These are phyloP conservation scores for Populus hybrid DNA, from an alignment of 441 rosid genomes.

Conservation along the genomic window DNA sequence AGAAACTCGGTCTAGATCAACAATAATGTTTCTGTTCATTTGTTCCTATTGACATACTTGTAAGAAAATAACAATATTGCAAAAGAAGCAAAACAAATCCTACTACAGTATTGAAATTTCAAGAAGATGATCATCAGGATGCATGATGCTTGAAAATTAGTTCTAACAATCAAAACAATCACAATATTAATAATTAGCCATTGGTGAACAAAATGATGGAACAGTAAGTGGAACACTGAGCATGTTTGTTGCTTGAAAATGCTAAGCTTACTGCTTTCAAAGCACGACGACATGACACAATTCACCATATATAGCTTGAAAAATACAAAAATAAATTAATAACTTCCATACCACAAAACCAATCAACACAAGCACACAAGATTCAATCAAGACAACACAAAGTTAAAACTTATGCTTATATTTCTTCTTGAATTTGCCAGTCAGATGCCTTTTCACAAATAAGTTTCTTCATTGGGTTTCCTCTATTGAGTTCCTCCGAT, in stretches of 20 bases:
- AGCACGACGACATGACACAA: no score
- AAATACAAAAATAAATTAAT: neutral
- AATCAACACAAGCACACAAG: neutral
- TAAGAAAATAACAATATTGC: neutral
- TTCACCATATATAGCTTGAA: no score
- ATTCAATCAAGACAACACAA: neutral
- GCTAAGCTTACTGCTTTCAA: no score
- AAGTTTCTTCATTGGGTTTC: no score
- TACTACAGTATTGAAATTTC: no score
- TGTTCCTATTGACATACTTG: neutral
- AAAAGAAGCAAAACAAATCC: neutral
- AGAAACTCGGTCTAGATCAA: neutral
- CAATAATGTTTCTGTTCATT: neutral
- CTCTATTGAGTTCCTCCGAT: no score
- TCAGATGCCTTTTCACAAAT: slow-evolving; percentile 54
- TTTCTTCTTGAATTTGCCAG: slow-evolving; percentile 53
- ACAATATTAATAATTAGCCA: no score
- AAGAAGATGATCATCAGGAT: neutral
- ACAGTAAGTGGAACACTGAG: no score
- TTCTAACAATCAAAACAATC: no score
- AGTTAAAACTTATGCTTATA: slow-evolving; percentile 39
- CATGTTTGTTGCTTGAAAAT: no score
- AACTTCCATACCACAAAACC: neutral
- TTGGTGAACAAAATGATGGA: no score
- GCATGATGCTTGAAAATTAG: neutral